Percentiles rank a stretch among this genome's conserved stretches.
Evolutionary conservation across 345 rosid genomes (phyloP).

Genomic region (Pistacia vera): DNA sequence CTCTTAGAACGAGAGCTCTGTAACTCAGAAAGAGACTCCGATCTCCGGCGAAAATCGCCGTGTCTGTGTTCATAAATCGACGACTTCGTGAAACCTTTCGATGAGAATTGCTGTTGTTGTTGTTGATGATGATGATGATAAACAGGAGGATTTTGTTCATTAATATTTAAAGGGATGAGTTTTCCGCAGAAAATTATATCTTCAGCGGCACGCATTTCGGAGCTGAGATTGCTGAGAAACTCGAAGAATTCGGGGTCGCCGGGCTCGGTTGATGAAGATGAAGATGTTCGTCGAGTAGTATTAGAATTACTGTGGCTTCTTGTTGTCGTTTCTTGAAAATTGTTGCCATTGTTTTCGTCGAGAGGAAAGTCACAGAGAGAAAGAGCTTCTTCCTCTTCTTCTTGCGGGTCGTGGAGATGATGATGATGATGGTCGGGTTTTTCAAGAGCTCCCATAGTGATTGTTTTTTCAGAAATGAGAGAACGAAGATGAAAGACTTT

Average conservation of each 20-base stretch:
- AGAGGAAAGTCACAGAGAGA: constrained; percentile 60
- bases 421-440: not conserved
- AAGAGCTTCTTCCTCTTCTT: constrained; percentile 40
- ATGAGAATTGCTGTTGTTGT: too few species aligned
- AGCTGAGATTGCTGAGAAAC: constrained; percentile 44
- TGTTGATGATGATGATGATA: too few species aligned
- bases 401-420: constrained; percentile 16
- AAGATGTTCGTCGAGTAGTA: constrained; percentile 17
- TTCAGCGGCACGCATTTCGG: constrained; percentile 71
- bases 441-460: constrained; percentile 15
- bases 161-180: constrained; percentile 49
- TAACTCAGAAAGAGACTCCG: constrained; percentile 57
- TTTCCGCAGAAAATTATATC: constrained; percentile 70
- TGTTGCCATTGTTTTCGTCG: not conserved
- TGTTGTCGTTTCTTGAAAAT: not conserved
- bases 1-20: constrained; percentile 27
- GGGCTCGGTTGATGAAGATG: constrained; percentile 31
- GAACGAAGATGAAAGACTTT: too few species aligned
- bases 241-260: constrained; percentile 47
- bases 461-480: too few species aligned
- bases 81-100: too few species aligned
- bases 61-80: not conserved
- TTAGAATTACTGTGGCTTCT: not conserved
- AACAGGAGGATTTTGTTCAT: too few species aligned
- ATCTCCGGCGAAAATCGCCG: constrained; percentile 35